phyloP scores from a whole-genome alignment of 2,329 filamentous ascomycete genomes.

The Alternaria arbusti region DNA sequence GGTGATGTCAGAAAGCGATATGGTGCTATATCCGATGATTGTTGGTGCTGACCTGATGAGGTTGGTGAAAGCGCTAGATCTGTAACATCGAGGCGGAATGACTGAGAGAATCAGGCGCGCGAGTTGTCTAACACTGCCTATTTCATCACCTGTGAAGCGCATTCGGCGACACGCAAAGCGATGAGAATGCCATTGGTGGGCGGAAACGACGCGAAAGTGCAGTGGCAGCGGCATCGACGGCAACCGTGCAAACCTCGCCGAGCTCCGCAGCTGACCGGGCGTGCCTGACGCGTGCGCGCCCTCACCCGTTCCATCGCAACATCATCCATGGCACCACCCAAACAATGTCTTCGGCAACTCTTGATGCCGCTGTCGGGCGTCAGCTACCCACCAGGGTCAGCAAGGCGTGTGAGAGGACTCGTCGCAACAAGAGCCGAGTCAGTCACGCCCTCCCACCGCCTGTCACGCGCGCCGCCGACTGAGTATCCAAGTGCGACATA shows the following conservation, averaged over 20 bases:
- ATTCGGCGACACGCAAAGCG: neutral
- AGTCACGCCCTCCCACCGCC: neutral
- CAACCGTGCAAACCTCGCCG: neutral
- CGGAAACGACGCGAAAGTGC: neutral
- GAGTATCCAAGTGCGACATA: constrained; percentile 38
- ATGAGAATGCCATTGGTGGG: neutral
- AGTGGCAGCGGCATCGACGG: neutral
- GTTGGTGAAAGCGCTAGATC: neutral
- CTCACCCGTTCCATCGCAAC: neutral
- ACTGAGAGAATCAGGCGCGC: neutral
- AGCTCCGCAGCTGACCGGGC: neutral
- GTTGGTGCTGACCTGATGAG: neutral
- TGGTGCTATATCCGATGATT: neutral
- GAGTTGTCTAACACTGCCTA: neutral
- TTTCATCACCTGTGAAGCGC: neutral
- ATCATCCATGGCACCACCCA: neutral
- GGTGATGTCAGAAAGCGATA: neutral
- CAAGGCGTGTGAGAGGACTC: constrained; percentile 17
- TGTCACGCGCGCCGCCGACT: neutral
- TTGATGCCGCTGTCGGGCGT: neutral
- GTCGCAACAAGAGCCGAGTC: constrained; percentile 16
- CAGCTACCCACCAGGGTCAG: constrained; percentile 13
- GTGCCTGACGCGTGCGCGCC: neutral
- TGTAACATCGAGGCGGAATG: neutral
- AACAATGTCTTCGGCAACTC: neutral